These are phyloP conservation scores for Tribonema minus DNA, from an alignment of 108 stramenopile genomes.

Conservation along the genomic window DNA sequence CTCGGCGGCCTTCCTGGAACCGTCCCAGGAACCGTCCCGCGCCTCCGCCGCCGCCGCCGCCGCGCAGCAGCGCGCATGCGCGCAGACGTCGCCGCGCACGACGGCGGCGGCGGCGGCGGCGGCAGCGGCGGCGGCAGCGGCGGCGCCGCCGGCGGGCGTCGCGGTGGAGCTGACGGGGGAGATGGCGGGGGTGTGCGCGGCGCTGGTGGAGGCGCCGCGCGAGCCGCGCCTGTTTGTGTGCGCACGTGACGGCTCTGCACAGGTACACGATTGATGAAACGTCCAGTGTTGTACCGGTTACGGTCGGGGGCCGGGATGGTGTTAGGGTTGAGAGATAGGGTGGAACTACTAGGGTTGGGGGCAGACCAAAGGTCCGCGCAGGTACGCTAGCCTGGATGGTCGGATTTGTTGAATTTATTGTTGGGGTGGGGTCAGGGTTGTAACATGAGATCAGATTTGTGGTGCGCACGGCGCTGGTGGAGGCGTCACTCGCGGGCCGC, in stretches of 20 bases:
- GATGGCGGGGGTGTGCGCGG: background rate
- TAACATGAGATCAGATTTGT: too few species aligned
- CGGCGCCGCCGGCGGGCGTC: background rate
- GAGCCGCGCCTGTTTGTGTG: background rate
- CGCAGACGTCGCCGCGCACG: background rate
- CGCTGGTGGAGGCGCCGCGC: background rate
- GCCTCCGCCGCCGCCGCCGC: background rate
- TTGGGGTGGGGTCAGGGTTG: too few species aligned
- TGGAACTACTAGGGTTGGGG: too few species aligned
- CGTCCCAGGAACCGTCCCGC: background rate
- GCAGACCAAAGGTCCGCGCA: too few species aligned
- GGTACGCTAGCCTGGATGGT: too few species aligned
- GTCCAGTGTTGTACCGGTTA: too few species aligned
- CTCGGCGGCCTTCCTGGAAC: background rate
- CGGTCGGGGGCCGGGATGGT: too few species aligned
- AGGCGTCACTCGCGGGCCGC: too few species aligned
- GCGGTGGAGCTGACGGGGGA: background rate
- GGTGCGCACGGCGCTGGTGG: too few species aligned
- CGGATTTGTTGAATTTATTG: too few species aligned
- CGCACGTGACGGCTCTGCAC: background rate
- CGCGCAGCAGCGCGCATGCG: background rate
- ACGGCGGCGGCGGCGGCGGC: background rate
- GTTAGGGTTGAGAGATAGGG: too few species aligned
- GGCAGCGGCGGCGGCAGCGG: background rate
- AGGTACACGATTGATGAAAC: too few species aligned